Conservation (phyloP, 306 rosid genomes). For the Spatholobus suberectus region DNA sequence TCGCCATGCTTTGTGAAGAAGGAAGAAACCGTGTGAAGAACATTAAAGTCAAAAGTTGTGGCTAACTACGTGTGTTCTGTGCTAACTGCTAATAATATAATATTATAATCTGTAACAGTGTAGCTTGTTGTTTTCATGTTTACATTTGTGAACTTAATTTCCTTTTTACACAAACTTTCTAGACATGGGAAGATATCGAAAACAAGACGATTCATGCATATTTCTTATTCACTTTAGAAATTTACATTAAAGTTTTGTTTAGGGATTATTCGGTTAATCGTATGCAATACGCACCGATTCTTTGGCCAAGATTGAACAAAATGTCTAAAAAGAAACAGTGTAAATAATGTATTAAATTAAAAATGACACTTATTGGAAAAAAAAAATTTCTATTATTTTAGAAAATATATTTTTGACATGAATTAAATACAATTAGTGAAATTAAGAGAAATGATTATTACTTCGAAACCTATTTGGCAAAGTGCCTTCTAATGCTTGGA, state of each 20-base stretch:
- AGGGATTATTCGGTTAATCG: neutral
- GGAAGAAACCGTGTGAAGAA: constrained; percentile 24
- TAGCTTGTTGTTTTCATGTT: neutral
- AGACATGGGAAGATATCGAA: neutral
- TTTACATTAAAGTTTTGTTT: neutral
- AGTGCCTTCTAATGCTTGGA: too few relatives aligned
- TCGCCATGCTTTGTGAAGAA: neutral
- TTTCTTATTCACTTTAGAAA: neutral
- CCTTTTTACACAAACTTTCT: neutral
- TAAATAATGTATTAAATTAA: too few relatives aligned
- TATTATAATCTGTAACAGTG: neutral
- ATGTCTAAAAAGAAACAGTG: too few relatives aligned
- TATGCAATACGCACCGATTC: too few relatives aligned
- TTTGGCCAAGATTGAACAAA: too few relatives aligned
- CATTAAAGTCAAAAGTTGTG: constrained; percentile 1
- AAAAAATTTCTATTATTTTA: too few relatives aligned
- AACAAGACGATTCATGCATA: neutral
- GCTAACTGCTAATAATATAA: too few relatives aligned
- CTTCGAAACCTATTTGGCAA: too few relatives aligned
- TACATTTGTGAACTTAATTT: neutral
- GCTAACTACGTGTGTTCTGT: neutral
- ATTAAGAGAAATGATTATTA: too few relatives aligned
- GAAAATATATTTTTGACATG: too few relatives aligned
- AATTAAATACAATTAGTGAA: too few relatives aligned
- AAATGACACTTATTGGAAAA: too few relatives aligned